Evolutionary conservation across 441 rosid species (phyloP), one percentile per base, ranked within the genome.

Genomic region (Aquilaria agallochum): DNA sequence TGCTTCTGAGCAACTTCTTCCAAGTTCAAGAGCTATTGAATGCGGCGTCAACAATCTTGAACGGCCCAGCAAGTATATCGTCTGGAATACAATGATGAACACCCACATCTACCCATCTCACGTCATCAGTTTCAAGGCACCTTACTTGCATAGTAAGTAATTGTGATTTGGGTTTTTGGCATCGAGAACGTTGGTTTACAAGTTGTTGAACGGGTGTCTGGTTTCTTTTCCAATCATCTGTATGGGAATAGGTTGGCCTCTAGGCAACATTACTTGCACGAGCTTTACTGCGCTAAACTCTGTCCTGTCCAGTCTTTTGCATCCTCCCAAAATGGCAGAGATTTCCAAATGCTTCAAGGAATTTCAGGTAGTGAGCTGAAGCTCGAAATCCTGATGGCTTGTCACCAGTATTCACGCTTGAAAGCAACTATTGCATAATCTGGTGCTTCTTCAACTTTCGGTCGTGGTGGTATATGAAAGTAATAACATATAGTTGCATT

Each of bases 41-140:
- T 74, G 84, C 1, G 88, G 88, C 14, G 90, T 83, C 3, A 92
- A 89, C 49, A 45, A 75, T 74, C 68, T 83, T 5, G 42, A 34
- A 0, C 63, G 36, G 2, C 90, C 94, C 2, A 68, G 59, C 9
- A 62, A 53, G 44, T 42, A 52, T 30, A 27, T 52, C 15, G 12
- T 52, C 50, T 62, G 96, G 96, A 74, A 68, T 64, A 63, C 68
- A 64, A 50, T 50, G 32, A 80, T 85, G 85, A 83, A 83, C 46
- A 64, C 88, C 0, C 76, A 74, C 50, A 78, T 89, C 33, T 58
- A 67, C 1, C 86, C 86, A 0, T 68, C 63, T 47, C 77, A 71
- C 57, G 31, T 80, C 56, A 56, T 87, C 33, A 77, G 78, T 56
- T 80, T 84, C 63, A 72, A 33, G 68, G 66, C 77, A 30, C 76